Conservation (phyloP, 2,329 filamentous ascomycete species). For the Xylaria sp. region DNA sequence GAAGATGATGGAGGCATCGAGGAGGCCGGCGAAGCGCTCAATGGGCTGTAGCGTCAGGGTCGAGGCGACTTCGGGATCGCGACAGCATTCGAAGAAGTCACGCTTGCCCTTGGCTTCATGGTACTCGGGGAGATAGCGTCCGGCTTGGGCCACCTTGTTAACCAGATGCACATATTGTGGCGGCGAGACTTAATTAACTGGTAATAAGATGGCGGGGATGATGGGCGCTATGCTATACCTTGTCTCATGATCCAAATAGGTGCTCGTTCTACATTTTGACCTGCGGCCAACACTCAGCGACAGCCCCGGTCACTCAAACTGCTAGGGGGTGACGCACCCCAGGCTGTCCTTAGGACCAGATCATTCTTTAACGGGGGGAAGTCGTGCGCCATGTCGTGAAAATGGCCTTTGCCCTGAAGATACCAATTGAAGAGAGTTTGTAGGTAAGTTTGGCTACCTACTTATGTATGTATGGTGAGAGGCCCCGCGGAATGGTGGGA, state of each 20-base stretch:
- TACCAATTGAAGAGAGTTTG: slow-evolving; percentile 3
- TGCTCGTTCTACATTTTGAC: slow-evolving; percentile 89
- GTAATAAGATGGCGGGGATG: neutral
- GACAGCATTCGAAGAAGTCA: slow-evolving; percentile 99
- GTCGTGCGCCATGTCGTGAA: slow-evolving; percentile 69
- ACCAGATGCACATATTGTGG: slow-evolving; percentile 3
- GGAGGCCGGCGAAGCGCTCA: slow-evolving; percentile 87
- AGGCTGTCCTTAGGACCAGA: slow-evolving; percentile 86
- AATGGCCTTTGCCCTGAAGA: slow-evolving; percentile 7
- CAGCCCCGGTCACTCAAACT: slow-evolving; percentile 34
- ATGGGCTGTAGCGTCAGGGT: slow-evolving; percentile 95
- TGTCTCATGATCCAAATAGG: slow-evolving; percentile 99
- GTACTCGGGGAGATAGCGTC: slow-evolving; percentile 97
- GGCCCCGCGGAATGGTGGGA: neutral
- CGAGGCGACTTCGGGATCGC: slow-evolving; percentile 90
- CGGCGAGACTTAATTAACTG: neutral
- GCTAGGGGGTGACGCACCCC: slow-evolving; percentile 68
- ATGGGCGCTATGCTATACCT: slow-evolving; percentile 65
- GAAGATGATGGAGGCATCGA: slow-evolving; percentile 98
- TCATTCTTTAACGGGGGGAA: slow-evolving; percentile 94
- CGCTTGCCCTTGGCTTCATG: slow-evolving; percentile 90
- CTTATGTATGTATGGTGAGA: neutral
- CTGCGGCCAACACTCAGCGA: slow-evolving; percentile 58
- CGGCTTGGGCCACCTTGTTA: slow-evolving; percentile 66
- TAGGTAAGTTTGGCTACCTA: neutral